phyloP scores from a whole-genome alignment of 768 basidiomycete species.

The Mycena floridula region DNA sequence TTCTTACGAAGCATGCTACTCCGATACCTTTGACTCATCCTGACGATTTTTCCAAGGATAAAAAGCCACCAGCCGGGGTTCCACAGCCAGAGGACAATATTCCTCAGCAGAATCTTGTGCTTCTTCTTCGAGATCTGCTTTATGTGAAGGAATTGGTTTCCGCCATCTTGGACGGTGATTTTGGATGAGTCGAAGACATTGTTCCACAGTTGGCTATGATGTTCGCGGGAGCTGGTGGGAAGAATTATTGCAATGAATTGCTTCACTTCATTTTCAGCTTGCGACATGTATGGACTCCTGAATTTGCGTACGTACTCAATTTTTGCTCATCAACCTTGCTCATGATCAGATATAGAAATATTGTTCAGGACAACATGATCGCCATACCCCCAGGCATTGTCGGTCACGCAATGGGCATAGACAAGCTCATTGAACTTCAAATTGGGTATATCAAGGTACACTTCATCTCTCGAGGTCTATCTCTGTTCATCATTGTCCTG shows the following conservation, averaged over 20 bases:
- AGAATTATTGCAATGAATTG: conserved; percentile 16
- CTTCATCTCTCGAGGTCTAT: conserved; percentile 9
- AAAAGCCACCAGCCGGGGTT: not conserved
- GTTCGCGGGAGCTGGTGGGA: conserved; percentile 11
- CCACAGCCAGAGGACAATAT: conserved; percentile 4
- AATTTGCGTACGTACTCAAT: conserved; percentile 8
- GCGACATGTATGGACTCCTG: conserved; percentile 10
- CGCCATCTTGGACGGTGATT: conserved; percentile 11
- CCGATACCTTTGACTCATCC: not conserved
- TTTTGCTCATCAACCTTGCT: not conserved
- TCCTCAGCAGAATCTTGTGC: conserved; percentile 3
- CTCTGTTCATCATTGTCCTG: conserved; percentile 3
- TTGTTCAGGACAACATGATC: conserved; percentile 12
- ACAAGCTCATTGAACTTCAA: conserved; percentile 14
- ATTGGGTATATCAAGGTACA: conserved; percentile 9
- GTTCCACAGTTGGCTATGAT: conserved; percentile 10
- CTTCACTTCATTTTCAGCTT: conserved; percentile 13
- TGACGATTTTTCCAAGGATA: not conserved
- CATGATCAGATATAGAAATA: conserved; percentile 5
- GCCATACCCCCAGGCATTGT: conserved; percentile 7
- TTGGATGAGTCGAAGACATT: conserved; percentile 14
- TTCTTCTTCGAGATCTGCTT: conserved; percentile 8
- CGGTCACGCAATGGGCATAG: conserved; percentile 12
- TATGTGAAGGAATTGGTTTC: conserved; percentile 5
- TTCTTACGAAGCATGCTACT: conserved; percentile 7